Evolutionary conservation across 805 yeast species (phyloP).

Genomic region (Candida andamanensis): DNA sequence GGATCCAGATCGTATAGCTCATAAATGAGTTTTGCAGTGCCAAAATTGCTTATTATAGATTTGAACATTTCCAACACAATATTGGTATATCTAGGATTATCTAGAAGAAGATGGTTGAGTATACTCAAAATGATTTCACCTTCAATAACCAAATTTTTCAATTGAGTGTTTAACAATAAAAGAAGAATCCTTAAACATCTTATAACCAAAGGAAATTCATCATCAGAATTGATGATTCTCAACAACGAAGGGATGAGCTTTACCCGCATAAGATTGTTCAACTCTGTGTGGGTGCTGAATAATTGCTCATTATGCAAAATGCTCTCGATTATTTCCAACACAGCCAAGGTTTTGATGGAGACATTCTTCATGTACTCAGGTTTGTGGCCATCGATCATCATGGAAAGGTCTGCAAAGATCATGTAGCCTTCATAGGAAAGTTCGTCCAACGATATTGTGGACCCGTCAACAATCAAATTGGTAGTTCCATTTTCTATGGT

Average conservation of each 20-base stretch:
- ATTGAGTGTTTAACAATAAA: constrained; percentile 52
- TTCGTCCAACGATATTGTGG: constrained; percentile 39
- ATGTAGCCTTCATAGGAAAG: constrained; percentile 65
- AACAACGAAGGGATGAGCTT: constrained; percentile 73
- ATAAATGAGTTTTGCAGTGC: constrained; percentile 48
- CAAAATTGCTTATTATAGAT: constrained; percentile 53
- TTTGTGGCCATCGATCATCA: constrained; percentile 52
- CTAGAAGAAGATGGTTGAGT: constrained; percentile 64
- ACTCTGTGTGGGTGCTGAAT: constrained; percentile 57
- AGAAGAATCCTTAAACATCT: constrained; percentile 71
- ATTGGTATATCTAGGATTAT: constrained; percentile 66
- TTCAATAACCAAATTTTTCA: constrained; percentile 63
- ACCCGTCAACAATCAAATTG: constrained; percentile 38
- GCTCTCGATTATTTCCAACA: constrained; percentile 80
- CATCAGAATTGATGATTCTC: constrained; percentile 50
- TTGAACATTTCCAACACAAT: constrained; percentile 70
- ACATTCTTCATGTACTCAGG: constrained; percentile 48
- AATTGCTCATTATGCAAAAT: constrained; percentile 55
- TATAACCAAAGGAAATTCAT: constrained; percentile 64
- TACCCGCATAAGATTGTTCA: constrained; percentile 60
- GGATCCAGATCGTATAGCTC: constrained; percentile 52
- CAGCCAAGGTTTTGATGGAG: constrained; percentile 56
- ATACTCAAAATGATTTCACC: constrained; percentile 76
- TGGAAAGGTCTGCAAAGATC: constrained; percentile 69
- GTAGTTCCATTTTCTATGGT: constrained; percentile 9